A percentile compares a stretch with the other conserved stretches of the same genome.
Evolutionary conservation across 805 yeast genomes (phyloP).

Genomic region (Yamadazyma philogaea): DNA sequence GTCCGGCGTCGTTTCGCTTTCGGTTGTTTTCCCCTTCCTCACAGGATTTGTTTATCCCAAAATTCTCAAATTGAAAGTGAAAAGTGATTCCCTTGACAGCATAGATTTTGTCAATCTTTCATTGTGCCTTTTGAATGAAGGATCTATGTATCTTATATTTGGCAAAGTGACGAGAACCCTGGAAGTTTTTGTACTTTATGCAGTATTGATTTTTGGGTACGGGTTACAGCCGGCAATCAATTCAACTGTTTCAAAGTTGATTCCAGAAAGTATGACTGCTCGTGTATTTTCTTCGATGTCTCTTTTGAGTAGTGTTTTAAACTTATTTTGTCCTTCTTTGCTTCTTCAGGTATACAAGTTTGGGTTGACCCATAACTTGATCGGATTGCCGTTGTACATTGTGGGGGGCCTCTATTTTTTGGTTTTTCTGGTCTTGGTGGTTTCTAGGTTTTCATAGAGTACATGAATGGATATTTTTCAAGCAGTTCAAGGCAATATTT

Average conservation of each 20-base stretch:
- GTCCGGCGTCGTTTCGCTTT: constrained; percentile 44
- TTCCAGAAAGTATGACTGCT: constrained; percentile 30
- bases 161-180: constrained; percentile 19
- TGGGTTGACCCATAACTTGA: constrained; percentile 8
- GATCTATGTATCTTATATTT: not conserved
- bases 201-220: constrained; percentile 45
- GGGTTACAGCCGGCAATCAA: constrained; percentile 54
- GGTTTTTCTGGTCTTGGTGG: not conserved
- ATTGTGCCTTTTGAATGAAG: not conserved
- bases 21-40: constrained; percentile 48
- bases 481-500: too few species aligned
- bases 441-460: not conserved
- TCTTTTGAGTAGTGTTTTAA: constrained; percentile 5
- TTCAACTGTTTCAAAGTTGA: constrained; percentile 57
- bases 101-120: constrained; percentile 8
- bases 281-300: constrained; percentile 9
- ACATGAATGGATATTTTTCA: too few species aligned
- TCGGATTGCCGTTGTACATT: constrained; percentile 8
- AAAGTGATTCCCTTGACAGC: constrained; percentile 7
- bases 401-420: not conserved
- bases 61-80: constrained; percentile 20
- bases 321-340: constrained; percentile 2
- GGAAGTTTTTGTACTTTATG: constrained; percentile 42
- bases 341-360: constrained; percentile 6
- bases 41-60: constrained; percentile 29